Evolutionary conservation across 2,329 filamentous ascomycete species (phyloP).

Genomic region (Microcera coccophila): DNA sequence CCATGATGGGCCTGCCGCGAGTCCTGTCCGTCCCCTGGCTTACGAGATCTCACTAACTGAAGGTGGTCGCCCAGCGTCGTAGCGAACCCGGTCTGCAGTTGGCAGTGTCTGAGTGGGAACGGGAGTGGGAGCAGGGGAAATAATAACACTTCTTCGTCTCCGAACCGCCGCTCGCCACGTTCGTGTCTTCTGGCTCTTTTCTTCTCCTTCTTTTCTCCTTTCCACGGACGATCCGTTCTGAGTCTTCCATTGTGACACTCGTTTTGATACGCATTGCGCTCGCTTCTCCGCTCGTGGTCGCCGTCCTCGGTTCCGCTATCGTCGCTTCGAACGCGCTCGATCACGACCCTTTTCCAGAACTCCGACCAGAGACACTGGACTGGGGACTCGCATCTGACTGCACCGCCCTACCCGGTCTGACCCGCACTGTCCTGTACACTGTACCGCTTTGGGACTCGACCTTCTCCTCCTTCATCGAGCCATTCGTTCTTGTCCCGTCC

Average conservation of each 20-base stretch:
- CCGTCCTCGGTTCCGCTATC: not conserved
- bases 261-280: not conserved
- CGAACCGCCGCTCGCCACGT: not conserved
- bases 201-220: not conserved
- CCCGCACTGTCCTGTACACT: not conserved
- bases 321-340: not conserved
- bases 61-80: slow-evolving; percentile 9
- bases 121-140: slow-evolving; percentile 3
- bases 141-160: slow-evolving; percentile 14
- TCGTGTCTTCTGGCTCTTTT: not conserved
- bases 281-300: not conserved
- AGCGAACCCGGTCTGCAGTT: slow-evolving; percentile 2
- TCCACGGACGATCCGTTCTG: not conserved
- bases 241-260: not conserved
- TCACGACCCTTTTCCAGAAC: not conserved
- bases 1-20: slow-evolving; percentile 7
- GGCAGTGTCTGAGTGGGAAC: slow-evolving; percentile 15
- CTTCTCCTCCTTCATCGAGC: slow-evolving; percentile 11
- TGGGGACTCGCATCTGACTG: slow-evolving; percentile 22
- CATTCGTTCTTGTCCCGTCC: slow-evolving; percentile 16
- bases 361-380: slow-evolving; percentile 15
- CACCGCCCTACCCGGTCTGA: slow-evolving; percentile 12
- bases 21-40: slow-evolving; percentile 7
- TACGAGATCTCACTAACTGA: slow-evolving; percentile 23
- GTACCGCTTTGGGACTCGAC: not conserved